These are phyloP conservation scores for Pyrenochaeta sp. DNA, from an alignment of 2,329 filamentous ascomycete genomes.

Conservation along the genomic window DNA sequence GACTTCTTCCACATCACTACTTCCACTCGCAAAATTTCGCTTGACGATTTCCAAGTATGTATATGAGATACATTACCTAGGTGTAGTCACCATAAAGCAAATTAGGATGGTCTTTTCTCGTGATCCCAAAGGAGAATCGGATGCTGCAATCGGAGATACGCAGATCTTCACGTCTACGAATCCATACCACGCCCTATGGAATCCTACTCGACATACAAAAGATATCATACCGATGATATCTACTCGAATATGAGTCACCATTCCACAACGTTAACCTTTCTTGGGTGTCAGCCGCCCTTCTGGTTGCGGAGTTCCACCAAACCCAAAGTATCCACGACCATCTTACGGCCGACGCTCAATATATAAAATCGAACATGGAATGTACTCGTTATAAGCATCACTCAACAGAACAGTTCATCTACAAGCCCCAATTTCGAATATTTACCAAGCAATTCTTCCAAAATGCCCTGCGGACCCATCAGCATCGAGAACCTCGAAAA, in stretches of 20 bases:
- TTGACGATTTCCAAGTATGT: too few relatives aligned
- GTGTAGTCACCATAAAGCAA: too few relatives aligned
- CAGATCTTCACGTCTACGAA: too few relatives aligned
- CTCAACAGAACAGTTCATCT: too few relatives aligned
- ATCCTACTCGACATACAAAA: neutral
- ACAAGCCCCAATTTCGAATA: too few relatives aligned
- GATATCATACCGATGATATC: neutral
- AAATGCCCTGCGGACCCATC: neutral
- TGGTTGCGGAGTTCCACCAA: neutral
- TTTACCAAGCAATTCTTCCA: neutral
- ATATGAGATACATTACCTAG: too few relatives aligned
- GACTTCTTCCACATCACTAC: too few relatives aligned
- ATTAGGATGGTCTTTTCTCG: too few relatives aligned
- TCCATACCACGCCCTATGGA: neutral
- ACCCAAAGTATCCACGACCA: neutral
- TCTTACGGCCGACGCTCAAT: too few relatives aligned
- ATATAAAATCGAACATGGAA: neutral
- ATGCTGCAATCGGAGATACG: too few relatives aligned
- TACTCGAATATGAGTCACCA: conserved; percentile 3
- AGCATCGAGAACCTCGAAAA: neutral
- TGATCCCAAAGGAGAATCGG: too few relatives aligned
- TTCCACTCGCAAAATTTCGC: too few relatives aligned
- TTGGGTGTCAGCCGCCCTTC: conserved; percentile 2
- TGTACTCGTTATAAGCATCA: neutral
- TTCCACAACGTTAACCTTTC: neutral